Conservation (phyloP, 139 green algal species). For the Pedinophyceae sp. region DNA sequence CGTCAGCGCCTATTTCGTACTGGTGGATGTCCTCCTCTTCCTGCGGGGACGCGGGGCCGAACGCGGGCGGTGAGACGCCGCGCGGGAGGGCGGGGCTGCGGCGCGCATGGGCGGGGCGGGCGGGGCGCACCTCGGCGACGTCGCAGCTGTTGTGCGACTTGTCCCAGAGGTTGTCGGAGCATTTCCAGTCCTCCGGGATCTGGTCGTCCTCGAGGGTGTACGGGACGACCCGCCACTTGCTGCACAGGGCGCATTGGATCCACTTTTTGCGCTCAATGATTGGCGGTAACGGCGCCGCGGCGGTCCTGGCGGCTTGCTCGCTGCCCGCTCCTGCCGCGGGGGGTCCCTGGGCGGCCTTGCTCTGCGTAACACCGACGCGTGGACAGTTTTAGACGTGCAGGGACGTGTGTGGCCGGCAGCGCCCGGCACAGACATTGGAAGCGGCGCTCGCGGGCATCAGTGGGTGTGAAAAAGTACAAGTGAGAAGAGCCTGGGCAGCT, state of each 20-base stretch:
- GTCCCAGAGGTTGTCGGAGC: constrained; percentile 58
- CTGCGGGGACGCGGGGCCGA: neutral
- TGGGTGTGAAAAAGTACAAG: no score
- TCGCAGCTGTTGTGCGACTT: constrained; percentile 27
- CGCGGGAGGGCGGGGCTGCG: neutral
- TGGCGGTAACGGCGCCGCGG: neutral
- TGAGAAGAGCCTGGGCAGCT: no score
- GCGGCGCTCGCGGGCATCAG: no score
- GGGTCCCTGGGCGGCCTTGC: no score
- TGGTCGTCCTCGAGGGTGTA: constrained; percentile 46
- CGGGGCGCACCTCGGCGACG: constrained; percentile 26
- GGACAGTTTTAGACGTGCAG: no score
- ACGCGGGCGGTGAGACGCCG: neutral
- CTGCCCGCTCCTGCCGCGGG: no score
- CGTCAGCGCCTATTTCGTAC: constrained; percentile 6
- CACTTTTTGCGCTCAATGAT: constrained; percentile 52
- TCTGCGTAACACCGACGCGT: no score
- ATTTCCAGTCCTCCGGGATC: constrained; percentile 57
- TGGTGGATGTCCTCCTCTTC: constrained; percentile 5
- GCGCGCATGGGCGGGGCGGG: no score
- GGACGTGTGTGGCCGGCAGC: no score
- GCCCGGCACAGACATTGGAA: no score
- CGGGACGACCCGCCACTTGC: constrained; percentile 68
- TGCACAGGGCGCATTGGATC: constrained; percentile 64
- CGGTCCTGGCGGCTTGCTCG: no score